Percentiles rank a stretch among this genome's conserved stretches.
phyloP scores from a whole-genome alignment of 257 asterid species.

The Solanum chilense region DNA sequence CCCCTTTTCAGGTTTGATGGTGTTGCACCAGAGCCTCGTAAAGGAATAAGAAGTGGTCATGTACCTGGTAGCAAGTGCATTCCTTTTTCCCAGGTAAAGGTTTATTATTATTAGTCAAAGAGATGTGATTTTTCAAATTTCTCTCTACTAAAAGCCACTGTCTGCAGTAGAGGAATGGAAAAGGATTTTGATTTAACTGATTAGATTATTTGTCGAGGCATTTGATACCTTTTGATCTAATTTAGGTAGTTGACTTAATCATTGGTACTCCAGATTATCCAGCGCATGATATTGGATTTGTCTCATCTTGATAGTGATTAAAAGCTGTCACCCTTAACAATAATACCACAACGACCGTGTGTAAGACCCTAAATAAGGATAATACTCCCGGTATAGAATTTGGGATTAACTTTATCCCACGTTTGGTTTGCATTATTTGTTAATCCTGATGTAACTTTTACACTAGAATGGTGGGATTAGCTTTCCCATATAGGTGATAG shows the following conservation, averaged over 20 bases:
- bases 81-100: conserved; percentile 73
- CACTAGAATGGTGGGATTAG: neutral
- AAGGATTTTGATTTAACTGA: neutral
- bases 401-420: neutral
- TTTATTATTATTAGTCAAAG: neutral
- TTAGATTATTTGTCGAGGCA: neutral
- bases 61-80: conserved; percentile 92
- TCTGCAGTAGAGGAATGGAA: neutral
- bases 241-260: neutral
- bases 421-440: neutral
- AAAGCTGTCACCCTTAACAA: neutral
- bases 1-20: conserved; percentile 64
- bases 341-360: neutral
- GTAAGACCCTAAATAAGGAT: neutral
- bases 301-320: neutral
- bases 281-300: neutral
- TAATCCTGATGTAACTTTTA: neutral
- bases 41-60: conserved; percentile 89
- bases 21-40: conserved; percentile 93
- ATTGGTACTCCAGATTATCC: neutral
- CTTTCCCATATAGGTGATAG: neutral
- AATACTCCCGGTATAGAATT: neutral
- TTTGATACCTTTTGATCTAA: neutral
- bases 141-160: neutral
- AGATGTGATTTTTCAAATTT: neutral